phyloP scores from a whole-genome alignment of 805 yeast species.

The Saturnispora mendoncae region DNA sequence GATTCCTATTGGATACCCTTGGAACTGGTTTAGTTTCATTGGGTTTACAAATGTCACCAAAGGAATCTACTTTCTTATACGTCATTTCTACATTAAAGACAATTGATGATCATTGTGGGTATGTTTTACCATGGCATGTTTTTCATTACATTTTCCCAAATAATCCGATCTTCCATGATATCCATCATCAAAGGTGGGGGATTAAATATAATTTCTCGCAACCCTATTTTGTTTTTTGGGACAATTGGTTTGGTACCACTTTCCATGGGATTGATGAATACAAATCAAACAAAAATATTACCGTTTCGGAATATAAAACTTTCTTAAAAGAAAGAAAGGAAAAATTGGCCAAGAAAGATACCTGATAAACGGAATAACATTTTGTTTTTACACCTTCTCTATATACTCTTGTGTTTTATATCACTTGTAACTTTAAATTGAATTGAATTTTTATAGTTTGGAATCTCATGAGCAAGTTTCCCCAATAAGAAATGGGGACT shows the following conservation, averaged over 20 bases:
- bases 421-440: too few relatives aligned
- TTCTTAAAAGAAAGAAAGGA: constrained; percentile 37
- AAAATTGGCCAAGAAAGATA: constrained; percentile 5
- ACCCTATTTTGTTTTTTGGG: constrained; percentile 97
- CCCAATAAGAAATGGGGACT: too few relatives aligned
- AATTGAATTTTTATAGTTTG: too few relatives aligned
- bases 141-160: constrained; percentile 90
- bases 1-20: constrained; percentile 80
- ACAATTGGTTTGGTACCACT: constrained; percentile 58
- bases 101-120: constrained; percentile 99
- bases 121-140: constrained; percentile 82
- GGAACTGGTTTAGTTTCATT: constrained; percentile 85
- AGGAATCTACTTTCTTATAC: constrained; percentile 68
- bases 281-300: constrained; percentile 15
- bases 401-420: too few relatives aligned
- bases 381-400: too few relatives aligned
- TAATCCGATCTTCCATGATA: constrained; percentile 92
- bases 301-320: constrained; percentile 41
- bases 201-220: constrained; percentile 88
- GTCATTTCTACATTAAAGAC: constrained; percentile 92
- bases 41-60: constrained; percentile 53
- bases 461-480: too few relatives aligned
- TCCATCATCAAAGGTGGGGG: constrained; percentile 95
- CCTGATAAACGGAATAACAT: too few relatives aligned
- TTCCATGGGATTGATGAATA: constrained; percentile 64